Evolutionary conservation across 2,329 filamentous ascomycete species (phyloP).

Genomic region (Stenocarpella maydis): DNA sequence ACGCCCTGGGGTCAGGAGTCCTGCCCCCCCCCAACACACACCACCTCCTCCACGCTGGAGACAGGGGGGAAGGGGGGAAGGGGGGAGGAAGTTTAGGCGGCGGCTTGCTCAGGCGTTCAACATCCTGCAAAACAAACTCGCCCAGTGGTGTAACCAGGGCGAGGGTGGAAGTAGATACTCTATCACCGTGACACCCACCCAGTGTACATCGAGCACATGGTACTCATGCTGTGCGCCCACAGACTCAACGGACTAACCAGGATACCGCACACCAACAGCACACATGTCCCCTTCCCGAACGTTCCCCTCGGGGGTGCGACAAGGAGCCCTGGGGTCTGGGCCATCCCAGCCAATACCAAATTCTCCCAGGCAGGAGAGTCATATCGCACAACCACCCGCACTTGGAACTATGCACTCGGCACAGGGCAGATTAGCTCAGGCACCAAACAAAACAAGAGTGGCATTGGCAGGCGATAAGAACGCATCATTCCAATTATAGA

Average conservation of each 20-base stretch:
- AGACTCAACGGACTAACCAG: conserved; percentile 2
- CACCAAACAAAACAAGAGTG: background rate
- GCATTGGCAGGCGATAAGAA: conserved; percentile 14
- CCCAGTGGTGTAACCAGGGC: background rate
- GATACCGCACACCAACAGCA: background rate
- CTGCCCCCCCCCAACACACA: background rate
- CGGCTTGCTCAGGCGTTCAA: background rate
- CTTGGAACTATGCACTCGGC: background rate
- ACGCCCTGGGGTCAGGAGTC: background rate
- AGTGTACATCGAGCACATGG: conserved; percentile 22
- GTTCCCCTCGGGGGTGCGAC: conserved; percentile 24
- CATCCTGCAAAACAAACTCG: background rate
- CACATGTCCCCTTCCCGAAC: background rate
- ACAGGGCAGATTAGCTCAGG: conserved; percentile 14
- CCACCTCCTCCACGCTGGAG: too few species aligned
- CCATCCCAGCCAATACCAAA: background rate
- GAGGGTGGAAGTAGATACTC: background rate
- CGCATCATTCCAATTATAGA: conserved; percentile 5
- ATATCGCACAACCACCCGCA: conserved; percentile 22
- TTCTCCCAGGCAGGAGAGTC: background rate
- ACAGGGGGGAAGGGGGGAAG: too few species aligned
- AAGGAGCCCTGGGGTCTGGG: conserved; percentile 5
- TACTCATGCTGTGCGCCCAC: conserved; percentile 30
- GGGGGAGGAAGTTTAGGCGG: background rate
- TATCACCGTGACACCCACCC: background rate